Conservation (phyloP, 805 yeast genomes). For the Ogataea pini region DNA sequence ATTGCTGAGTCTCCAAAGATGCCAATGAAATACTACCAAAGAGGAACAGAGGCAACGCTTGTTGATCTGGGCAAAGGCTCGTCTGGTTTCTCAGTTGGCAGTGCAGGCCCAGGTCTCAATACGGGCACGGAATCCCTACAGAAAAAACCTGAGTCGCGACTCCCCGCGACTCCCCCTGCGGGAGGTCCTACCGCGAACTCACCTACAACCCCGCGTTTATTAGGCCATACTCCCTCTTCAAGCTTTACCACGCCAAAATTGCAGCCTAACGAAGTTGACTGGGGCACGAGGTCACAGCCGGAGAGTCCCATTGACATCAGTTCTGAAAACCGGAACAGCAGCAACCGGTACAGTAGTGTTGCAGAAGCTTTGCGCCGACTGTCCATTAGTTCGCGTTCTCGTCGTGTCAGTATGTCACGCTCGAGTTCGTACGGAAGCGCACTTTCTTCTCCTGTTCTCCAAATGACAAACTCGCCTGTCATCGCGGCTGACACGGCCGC, state of each 20-base stretch:
- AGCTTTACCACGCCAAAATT: conserved; percentile 6
- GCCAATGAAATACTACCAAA: not conserved
- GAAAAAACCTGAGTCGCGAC: conserved; percentile 4
- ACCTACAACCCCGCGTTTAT: conserved; percentile 1
- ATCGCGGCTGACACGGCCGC: not conserved
- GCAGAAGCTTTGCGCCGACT: conserved; percentile 2
- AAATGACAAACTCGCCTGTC: not conserved
- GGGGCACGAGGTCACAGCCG: conserved; percentile 1
- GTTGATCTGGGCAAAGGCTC: not conserved
- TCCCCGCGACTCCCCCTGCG: conserved; percentile 4
- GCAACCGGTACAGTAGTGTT: not conserved
- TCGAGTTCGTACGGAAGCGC: not conserved
- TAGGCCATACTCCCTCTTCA: conserved; percentile 1
- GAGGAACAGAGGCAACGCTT: not conserved
- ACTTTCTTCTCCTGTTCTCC: not conserved
- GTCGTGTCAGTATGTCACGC: not conserved
- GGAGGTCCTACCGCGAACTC: not conserved
- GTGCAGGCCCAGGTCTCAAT: too few species aligned
- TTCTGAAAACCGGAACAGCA: not conserved
- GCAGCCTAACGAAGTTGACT: conserved; percentile 5
- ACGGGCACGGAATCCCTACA: not conserved
- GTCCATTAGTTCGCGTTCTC: not conserved
- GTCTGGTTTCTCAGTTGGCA: not conserved
- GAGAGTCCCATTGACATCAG: not conserved
- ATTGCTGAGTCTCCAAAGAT: not conserved